phyloP scores from a whole-genome alignment of 2,329 filamentous ascomycete genomes.

The Ploettnerulaceae sp. region DNA sequence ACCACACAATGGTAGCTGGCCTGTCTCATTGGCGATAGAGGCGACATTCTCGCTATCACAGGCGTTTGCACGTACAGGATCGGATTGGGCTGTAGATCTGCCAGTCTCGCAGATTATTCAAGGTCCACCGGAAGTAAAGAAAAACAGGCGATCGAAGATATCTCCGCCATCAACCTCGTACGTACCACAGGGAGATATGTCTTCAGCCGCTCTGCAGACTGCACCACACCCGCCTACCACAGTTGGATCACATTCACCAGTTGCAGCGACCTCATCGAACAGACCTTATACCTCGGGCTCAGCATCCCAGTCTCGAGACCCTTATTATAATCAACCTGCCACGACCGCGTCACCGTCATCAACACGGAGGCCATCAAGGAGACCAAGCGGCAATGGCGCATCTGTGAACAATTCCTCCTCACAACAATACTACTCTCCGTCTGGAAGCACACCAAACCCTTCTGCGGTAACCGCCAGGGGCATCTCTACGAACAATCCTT shows the following conservation, averaged over 20 bases:
- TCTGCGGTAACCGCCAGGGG: slow-evolving; percentile 17
- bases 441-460: slow-evolving; percentile 19
- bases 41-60: slow-evolving; percentile 30
- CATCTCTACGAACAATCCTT: slow-evolving; percentile 32
- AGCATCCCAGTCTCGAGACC: slow-evolving; percentile 50
- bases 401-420: slow-evolving; percentile 25
- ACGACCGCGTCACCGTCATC: slow-evolving; percentile 45
- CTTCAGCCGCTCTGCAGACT: slow-evolving; percentile 59
- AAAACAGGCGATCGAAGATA: slow-evolving; percentile 10
- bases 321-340: slow-evolving; percentile 42
- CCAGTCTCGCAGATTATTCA: slow-evolving; percentile 10
- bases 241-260: slow-evolving; percentile 44
- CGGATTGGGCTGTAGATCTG: slow-evolving; percentile 13
- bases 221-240: slow-evolving; percentile 49
- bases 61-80: slow-evolving; percentile 7
- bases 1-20: slow-evolving; percentile 43
- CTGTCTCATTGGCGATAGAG: slow-evolving; percentile 37
- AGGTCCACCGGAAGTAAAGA: slow-evolving; percentile 3
- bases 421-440: slow-evolving; percentile 30
- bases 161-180: slow-evolving; percentile 14
- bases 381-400: slow-evolving; percentile 47
- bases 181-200: slow-evolving; percentile 45
- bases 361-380: slow-evolving; percentile 47
- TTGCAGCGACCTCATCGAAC: slow-evolving; percentile 42
- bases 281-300: slow-evolving; percentile 51